A percentile compares a stretch with the other conserved stretches of the same genome.
Evolutionary conservation across 768 basidiomycete species (phyloP).

Genomic region (Lentinus brumalis): DNA sequence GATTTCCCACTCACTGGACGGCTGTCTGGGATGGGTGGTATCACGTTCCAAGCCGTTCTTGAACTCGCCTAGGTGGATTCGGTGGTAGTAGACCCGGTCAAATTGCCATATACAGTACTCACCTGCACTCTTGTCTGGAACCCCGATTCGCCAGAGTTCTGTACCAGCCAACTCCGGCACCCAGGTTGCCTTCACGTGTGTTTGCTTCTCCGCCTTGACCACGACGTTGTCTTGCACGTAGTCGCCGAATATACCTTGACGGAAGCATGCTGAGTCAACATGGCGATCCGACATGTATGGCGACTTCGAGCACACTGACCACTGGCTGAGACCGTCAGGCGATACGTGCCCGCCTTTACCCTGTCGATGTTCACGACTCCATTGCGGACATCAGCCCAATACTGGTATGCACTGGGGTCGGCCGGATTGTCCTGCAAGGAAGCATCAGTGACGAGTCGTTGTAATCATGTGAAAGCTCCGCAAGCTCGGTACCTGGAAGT

Average conservation of each 20-base stretch:
- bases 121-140: constrained; percentile 26
- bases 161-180: constrained; percentile 25
- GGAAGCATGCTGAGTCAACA: too few species aligned
- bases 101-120: neutral
- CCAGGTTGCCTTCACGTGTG: constrained; percentile 23
- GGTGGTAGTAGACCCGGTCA: neutral
- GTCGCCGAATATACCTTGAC: constrained; percentile 32
- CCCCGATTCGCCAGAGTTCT: constrained; percentile 32
- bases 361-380: constrained; percentile 23
- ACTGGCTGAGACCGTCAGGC: constrained; percentile 28
- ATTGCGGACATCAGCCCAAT: constrained; percentile 24
- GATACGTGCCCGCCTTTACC: constrained; percentile 31
- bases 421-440: constrained; percentile 25
- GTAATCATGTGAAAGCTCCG: neutral
- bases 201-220: constrained; percentile 18
- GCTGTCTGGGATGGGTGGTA: constrained; percentile 21
- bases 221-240: constrained; percentile 27
- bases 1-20: constrained; percentile 10
- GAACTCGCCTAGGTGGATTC: constrained; percentile 25
- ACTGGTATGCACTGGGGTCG: constrained; percentile 28
- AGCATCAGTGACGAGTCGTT: neutral
- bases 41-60: constrained; percentile 29
- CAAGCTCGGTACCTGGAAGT: constrained; percentile 19
- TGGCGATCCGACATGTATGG: too few species aligned
- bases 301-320: constrained; percentile 2